phyloP scores from a whole-genome alignment of 305 asterid genomes.

The Fraxinus sp. region DNA sequence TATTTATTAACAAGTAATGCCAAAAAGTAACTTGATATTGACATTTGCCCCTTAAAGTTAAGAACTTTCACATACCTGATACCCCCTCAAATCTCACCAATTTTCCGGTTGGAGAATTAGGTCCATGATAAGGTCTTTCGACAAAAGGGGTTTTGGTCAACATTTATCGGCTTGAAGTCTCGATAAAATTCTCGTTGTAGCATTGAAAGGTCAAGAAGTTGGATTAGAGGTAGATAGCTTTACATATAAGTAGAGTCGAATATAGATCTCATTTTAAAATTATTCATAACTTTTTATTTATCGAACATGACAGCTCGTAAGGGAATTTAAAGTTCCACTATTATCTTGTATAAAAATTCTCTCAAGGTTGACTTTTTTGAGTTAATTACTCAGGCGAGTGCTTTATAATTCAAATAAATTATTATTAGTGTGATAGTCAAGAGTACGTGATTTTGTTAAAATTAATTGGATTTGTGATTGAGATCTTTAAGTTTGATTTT shows the following conservation, averaged over 20 bases:
- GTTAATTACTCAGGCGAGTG: background rate
- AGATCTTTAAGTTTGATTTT: no score
- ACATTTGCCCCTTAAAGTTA: background rate
- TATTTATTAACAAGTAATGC: slow-evolving; percentile 36
- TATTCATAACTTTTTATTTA: no score
- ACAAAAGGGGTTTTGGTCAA: background rate
- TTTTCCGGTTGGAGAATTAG: background rate
- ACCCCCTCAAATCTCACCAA: background rate
- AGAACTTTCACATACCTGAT: background rate
- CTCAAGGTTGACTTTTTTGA: background rate
- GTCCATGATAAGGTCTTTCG: background rate
- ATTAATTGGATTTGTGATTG: no score
- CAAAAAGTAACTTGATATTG: slow-evolving; percentile 29
- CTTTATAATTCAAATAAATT: no score
- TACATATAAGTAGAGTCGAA: background rate
- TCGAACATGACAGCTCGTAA: background rate
- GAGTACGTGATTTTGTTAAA: background rate
- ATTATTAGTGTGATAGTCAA: background rate
- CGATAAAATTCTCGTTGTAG: background rate
- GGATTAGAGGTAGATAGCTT: background rate
- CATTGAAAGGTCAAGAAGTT: background rate
- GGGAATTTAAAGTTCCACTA: background rate
- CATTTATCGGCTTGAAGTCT: background rate
- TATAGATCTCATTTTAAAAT: background rate
- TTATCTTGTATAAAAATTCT: background rate